Conservation (phyloP, 2,329 filamentous ascomycete genomes). For the Allantophomopsis lycopodina region DNA sequence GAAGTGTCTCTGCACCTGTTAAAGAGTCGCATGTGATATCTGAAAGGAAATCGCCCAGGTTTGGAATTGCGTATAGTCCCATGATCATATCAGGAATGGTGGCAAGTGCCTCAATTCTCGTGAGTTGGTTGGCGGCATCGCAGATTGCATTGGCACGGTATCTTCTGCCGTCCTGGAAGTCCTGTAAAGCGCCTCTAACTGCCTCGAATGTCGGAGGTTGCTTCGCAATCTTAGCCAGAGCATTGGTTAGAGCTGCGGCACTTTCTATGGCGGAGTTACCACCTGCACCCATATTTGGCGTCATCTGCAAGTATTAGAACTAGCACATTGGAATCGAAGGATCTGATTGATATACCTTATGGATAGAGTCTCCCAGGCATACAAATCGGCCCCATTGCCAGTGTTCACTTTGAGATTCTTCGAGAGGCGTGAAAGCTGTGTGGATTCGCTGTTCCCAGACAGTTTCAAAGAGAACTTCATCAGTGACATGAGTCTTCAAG, state of each 20-base stretch:
- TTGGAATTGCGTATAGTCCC: constrained; percentile 8
- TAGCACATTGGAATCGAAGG: neutral
- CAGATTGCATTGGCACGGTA: constrained; percentile 7
- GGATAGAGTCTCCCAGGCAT: neutral
- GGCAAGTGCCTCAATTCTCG: constrained; percentile 9
- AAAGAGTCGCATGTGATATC: constrained; percentile 8
- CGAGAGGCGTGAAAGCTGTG: neutral
- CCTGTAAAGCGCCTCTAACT: constrained; percentile 1
- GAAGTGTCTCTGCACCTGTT: constrained; percentile 13
- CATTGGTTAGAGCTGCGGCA: neutral
- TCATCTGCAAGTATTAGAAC: neutral
- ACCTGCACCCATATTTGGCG: neutral
- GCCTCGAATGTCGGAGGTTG: neutral
- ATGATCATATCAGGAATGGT: constrained; percentile 6
- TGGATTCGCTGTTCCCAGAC: constrained; percentile 2
- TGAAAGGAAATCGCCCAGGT: constrained; percentile 8
- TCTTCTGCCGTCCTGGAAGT: constrained; percentile 8
- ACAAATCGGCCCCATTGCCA: constrained; percentile 4
- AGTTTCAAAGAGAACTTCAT: constrained; percentile 2
- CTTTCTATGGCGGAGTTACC: neutral
- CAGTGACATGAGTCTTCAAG: constrained; percentile 1
- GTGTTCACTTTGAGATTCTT: constrained; percentile 2
- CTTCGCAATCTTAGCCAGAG: neutral
- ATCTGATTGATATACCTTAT: neutral
- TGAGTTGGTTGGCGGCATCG: constrained; percentile 10